Evolutionary conservation across 2,329 filamentous ascomycete genomes (phyloP), one percentile per base, ranked within the genome.

Genomic region (Lasiodiplodia sp.): DNA sequence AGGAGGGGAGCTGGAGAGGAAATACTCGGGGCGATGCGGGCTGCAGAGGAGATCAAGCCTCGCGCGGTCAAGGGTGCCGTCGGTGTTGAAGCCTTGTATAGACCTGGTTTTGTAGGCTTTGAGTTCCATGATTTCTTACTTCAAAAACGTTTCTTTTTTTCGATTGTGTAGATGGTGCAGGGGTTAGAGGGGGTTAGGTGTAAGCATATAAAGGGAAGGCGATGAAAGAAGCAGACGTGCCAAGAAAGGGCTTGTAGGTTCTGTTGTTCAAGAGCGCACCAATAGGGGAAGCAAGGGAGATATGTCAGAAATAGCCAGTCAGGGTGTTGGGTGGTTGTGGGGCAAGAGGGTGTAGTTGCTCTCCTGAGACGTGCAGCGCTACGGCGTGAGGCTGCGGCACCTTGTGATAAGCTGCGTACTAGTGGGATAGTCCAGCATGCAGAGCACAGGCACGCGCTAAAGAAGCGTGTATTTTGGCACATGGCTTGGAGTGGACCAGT

Each of bases 1-100:
- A 37, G n/a, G 5, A 4, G 53, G 16, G 68, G 47, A 23, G 73
- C 72, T 44, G 74, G 70, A 31, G 14, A 57, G 11, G 55, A 57
- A 57, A 64, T 68, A 73, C 34, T 68, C 65, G 23, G 73, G 71
- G 23, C 74, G 72, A 71, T 77, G 75, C 12, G 73, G 73, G 23
- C 76, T 76, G 57, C 10, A 34, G n/a, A 68, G 77, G 2, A 79
- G 70, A 67, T 81, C 79, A 70, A 72, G 73, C 37, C 77, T 73
- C 52, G 80, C 75, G 31, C 79, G 78, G 11, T 70, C 63, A 3
- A 65, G 62, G 28, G 66, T 68, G 68, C 73, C 77, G 47, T 72
- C 71, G 53, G 71, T 72, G 25, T 58, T 60, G 62, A 34, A 31
- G 34, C 58, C 62, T 18, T 53, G 21, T n/a, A 40, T 51, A 11